Conservation (phyloP, 257 asterid species). For the Handroanthus guayacan region DNA sequence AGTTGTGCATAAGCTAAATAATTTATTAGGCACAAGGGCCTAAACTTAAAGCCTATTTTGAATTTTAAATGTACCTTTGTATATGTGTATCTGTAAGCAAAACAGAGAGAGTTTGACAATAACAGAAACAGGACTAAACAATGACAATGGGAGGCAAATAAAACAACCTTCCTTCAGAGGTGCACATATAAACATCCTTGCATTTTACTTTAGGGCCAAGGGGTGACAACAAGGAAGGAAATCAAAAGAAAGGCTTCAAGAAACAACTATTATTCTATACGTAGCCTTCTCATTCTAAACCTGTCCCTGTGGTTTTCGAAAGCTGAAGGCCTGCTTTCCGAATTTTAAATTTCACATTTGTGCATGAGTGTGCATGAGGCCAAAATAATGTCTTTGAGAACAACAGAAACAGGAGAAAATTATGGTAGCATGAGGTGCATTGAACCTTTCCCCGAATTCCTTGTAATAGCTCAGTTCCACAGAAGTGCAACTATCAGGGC, state of each 20-base stretch:
- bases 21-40: constrained; percentile 14
- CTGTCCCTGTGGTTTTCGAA: neutral
- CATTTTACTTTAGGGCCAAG: neutral
- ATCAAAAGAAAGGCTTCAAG: constrained; percentile 1
- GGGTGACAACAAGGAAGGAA: neutral
- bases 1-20: neutral
- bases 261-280: constrained; percentile 2
- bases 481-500: constrained; percentile 3
- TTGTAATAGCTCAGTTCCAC: neutral
- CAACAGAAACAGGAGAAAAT: neutral
- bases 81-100: neutral
- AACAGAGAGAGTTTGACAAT: neutral
- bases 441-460: neutral
- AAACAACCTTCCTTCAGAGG: neutral
- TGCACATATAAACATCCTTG: neutral
- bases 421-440: neutral
- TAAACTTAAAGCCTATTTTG: neutral
- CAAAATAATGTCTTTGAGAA: neutral
- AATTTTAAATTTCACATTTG: neutral
- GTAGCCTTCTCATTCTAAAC: neutral
- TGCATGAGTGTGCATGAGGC: neutral
- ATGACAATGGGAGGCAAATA: constrained; percentile 4
- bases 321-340: neutral
- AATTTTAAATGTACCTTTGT: neutral
- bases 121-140: neutral